A percentile compares a stretch with the other conserved stretches of the same genome.
Evolutionary conservation across 192 early-diverging fungal species (phyloP).

Genomic region (Dispira parvispora): DNA sequence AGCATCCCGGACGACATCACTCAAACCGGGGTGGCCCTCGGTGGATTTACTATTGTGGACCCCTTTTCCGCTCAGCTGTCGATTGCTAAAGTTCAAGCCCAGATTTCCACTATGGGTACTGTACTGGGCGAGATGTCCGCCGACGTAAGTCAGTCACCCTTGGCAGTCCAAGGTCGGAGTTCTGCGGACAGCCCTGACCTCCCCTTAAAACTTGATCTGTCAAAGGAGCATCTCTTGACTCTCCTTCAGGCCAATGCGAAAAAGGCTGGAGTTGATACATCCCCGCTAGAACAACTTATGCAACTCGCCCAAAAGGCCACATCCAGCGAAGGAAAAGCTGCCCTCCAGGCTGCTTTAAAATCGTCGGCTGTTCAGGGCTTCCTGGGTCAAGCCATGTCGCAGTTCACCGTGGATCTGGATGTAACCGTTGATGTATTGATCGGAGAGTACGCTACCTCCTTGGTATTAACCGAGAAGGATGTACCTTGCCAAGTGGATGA

Average conservation of each 20-base stretch:
- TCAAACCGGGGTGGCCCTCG: conserved; percentile 24
- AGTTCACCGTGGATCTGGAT: conserved; percentile 28
- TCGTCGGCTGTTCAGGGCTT: background rate
- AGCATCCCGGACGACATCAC: conserved; percentile 24
- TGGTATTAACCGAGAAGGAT: conserved; percentile 21
- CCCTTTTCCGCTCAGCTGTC: conserved; percentile 32
- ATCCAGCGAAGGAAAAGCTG: background rate
- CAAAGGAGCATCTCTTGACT: background rate
- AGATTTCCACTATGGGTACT: conserved; percentile 1
- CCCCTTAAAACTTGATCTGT: background rate
- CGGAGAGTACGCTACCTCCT: conserved; percentile 28
- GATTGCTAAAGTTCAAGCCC: conserved; percentile 29
- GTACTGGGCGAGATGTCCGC: conserved; percentile 9
- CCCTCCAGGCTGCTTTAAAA: background rate
- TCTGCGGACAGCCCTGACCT: conserved; percentile 10
- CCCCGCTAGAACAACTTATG: background rate
- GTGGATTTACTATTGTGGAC: conserved; percentile 30
- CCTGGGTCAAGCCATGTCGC: conserved; percentile 24
- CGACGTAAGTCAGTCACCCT: background rate
- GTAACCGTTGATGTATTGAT: conserved; percentile 25
- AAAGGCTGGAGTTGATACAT: background rate
- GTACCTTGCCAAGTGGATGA: conserved; percentile 27
- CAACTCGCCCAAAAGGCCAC: background rate
- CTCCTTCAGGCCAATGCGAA: conserved; percentile 6
- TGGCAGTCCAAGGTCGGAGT: background rate